Evolutionary conservation across 768 basidiomycete species (phyloP), one percentile per base, ranked within the genome.

Genomic region (Paxillus ammoniavirescens): DNA sequence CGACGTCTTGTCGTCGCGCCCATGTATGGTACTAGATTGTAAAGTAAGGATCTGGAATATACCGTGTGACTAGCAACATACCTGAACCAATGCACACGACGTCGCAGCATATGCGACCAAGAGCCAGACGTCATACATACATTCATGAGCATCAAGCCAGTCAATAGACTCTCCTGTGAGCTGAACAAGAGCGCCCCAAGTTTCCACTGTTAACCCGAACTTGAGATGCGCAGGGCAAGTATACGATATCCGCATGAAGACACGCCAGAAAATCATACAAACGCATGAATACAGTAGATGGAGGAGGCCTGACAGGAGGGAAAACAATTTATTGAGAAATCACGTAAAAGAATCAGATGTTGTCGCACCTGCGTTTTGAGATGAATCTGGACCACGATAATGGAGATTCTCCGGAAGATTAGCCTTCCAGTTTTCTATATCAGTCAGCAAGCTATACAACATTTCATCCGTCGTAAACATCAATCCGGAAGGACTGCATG

Each of bases 181-280:
- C 31, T 75, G 64, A 45, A 93, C 82, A 46, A 97, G 78, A 48
- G 77, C 74, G 17, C 79, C 80, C 93, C 92, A 97, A 57, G 85
- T 81, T 63, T 87, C 86, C 26, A 93, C 79, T 2, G 86, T 89
- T 58, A 95, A 72, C 37, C 82, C 80, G 62, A 96, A 93, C 66
- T 90, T 94, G 64, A 96, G 81, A 65, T 97, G 93, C 10, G 82
- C 82, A 8, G 96, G 94, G 65, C 91, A 90, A 17, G 85, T 80
- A 73, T 97, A 98, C 53, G 91, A 93, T 71, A 98, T 93, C 48
- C 96, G 84, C 92, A 98, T 95, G 76, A 98, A 98, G 31, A 97
- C 93, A 47, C 96, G 88, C 86, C 93, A 97, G 73, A 97, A 95
- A 70, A 98, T 90, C 85, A 98, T 97, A 61, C 86, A 87, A 42